phyloP scores from a whole-genome alignment of 768 basidiomycete species.

The Clitopilus hobsonii region DNA sequence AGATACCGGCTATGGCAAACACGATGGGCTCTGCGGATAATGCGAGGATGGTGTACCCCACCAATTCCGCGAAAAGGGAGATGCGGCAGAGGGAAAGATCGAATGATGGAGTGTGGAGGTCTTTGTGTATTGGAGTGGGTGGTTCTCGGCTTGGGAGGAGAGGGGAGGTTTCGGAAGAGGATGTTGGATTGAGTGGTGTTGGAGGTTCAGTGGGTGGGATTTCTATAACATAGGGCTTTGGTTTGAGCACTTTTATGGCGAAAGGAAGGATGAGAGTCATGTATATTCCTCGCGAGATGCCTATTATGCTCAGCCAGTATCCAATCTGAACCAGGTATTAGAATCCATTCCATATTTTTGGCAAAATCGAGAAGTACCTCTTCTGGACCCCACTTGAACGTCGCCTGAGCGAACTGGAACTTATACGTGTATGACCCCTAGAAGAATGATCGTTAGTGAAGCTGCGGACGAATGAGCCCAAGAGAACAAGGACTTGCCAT shows the following conservation, averaged over 20 bases:
- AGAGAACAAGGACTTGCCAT: conserved; percentile 29
- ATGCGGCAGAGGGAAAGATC: conserved; percentile 62
- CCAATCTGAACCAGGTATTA: conserved; percentile 42
- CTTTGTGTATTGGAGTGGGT: conserved; percentile 16
- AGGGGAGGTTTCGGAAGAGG: conserved; percentile 22
- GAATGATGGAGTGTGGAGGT: conserved; percentile 43
- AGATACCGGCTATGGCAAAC: conserved; percentile 46
- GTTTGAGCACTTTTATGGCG: conserved; percentile 49
- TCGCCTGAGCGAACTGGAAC: conserved; percentile 59
- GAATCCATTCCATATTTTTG: neutral
- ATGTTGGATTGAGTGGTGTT: neutral
- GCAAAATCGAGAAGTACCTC: conserved; percentile 27
- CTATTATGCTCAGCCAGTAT: conserved; percentile 62
- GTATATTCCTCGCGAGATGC: conserved; percentile 47
- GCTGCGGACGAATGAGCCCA: neutral
- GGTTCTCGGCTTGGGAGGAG: conserved; percentile 15
- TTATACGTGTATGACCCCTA: conserved; percentile 56
- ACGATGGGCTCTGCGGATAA: conserved; percentile 35
- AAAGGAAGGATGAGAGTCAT: conserved; percentile 59
- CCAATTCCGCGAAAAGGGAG: conserved; percentile 52
- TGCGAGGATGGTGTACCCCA: conserved; percentile 44
- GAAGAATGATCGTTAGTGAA: too few species aligned
- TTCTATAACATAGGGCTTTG: conserved; percentile 26
- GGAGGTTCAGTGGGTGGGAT: neutral
- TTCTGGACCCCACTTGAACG: conserved; percentile 67